Conservation (phyloP, 495 filamentous ascomycete genomes). For the Xylaria scruposa region DNA sequence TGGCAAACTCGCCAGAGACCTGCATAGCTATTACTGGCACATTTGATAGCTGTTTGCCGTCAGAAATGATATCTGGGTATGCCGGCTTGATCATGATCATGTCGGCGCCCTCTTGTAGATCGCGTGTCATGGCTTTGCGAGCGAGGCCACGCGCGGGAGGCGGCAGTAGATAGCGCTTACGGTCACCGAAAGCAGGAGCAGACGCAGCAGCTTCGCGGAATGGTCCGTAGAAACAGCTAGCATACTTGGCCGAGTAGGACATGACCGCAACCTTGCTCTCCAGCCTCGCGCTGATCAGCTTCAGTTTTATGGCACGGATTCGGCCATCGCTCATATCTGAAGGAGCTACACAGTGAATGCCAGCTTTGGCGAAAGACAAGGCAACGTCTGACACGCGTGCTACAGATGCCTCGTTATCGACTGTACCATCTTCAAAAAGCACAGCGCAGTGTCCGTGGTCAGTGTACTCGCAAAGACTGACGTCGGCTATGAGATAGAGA, state of each 20-base stretch:
- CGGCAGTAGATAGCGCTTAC: conserved; percentile 83
- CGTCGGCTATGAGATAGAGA: conserved; percentile 78
- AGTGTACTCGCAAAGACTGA: conserved; percentile 87
- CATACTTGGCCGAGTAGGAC: conserved; percentile 86
- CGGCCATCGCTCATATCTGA: conserved; percentile 90
- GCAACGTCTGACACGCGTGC: conserved; percentile 81
- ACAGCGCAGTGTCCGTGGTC: conserved; percentile 89
- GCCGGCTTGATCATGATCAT: conserved; percentile 91
- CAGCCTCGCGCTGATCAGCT: conserved; percentile 76
- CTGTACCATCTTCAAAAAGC: conserved; percentile 74
- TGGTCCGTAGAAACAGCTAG: conserved; percentile 81
- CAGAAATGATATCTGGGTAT: conserved; percentile 82
- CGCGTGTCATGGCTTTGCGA: conserved; percentile 74
- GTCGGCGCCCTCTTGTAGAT: conserved; percentile 80
- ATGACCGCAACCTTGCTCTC: conserved; percentile 78
- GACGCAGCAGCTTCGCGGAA: conserved; percentile 86
- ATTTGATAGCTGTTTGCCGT: conserved; percentile 79
- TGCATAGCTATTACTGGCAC: conserved; percentile 82
- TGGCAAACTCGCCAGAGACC: conserved; percentile 83
- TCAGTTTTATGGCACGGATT: conserved; percentile 81
- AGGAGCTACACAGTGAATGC: conserved; percentile 83
- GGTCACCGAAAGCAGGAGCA: conserved; percentile 78
- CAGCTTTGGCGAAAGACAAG: conserved; percentile 78
- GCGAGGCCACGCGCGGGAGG: conserved; percentile 79
- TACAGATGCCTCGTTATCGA: conserved; percentile 78